These are phyloP conservation scores for Colletotrichum chlorophyti DNA, from an alignment of 2,329 filamentous ascomycete species.

Conservation along the genomic window DNA sequence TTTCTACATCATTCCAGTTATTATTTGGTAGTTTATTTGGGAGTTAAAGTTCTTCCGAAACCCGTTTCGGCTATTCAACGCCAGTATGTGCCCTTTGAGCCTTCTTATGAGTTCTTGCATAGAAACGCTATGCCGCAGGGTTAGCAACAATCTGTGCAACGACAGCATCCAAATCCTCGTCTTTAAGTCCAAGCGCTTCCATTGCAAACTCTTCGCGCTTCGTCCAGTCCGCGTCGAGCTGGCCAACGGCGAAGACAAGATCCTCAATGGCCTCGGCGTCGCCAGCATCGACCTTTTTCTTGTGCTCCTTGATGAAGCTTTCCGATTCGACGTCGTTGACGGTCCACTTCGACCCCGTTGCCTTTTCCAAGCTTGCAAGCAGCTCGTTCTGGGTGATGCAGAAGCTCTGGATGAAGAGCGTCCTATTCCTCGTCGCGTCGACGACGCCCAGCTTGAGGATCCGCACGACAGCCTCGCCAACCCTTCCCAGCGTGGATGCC, in stretches of 20 bases:
- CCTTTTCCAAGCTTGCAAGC: conserved; percentile 40
- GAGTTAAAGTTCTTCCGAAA: too few relatives aligned
- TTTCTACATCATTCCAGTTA: too few relatives aligned
- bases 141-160: conserved; percentile 42
- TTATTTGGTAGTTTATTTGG: too few relatives aligned
- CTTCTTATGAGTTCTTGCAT: too few relatives aligned
- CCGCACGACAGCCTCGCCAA: conserved; percentile 41
- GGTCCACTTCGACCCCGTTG: conserved; percentile 38
- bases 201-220: conserved; percentile 51
- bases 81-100: neutral
- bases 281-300: conserved; percentile 44
- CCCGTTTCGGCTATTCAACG: too few relatives aligned
- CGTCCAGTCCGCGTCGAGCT: conserved; percentile 57
- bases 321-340: conserved; percentile 43
- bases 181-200: conserved; percentile 51
- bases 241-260: conserved; percentile 56
- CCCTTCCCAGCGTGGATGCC: conserved; percentile 41
- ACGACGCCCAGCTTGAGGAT: conserved; percentile 35
- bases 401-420: conserved; percentile 49
- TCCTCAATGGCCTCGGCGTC: conserved; percentile 49
- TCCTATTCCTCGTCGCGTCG: conserved; percentile 39
- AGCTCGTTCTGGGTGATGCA: conserved; percentile 45
- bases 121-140: neutral
- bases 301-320: conserved; percentile 46
- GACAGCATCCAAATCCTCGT: conserved; percentile 53